These are phyloP conservation scores for Pseudozyma thailandica DNA, from an alignment of 1,284 basidiomycete genomes.

Conservation along the genomic window DNA sequence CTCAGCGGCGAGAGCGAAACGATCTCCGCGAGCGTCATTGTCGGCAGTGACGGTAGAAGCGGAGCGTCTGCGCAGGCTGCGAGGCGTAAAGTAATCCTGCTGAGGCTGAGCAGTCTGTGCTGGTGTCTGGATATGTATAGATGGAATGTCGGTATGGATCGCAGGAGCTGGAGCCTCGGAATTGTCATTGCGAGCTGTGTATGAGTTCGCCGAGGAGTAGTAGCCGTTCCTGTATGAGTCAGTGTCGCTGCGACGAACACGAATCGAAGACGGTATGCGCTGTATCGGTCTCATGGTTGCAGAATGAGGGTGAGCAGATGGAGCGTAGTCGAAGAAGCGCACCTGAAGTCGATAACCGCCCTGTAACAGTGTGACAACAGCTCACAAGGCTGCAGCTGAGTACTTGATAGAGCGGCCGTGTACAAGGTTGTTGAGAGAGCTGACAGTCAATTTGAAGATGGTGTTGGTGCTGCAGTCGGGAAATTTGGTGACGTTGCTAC, in stretches of 20 bases:
- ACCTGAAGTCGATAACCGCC: too few relatives aligned
- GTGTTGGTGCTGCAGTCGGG: too few relatives aligned
- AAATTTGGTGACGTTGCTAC: too few relatives aligned
- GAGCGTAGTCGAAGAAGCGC: background rate
- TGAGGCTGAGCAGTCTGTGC: background rate
- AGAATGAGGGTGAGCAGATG: background rate
- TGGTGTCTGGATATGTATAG: background rate
- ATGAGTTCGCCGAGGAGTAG: slow-evolving; percentile 25
- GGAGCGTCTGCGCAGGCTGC: slow-evolving; percentile 9
- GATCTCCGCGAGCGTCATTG: background rate
- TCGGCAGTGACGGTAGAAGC: slow-evolving; percentile 5
- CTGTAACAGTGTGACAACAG: too few relatives aligned
- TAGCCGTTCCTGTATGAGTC: slow-evolving; percentile 8
- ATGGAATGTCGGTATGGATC: background rate
- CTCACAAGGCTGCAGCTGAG: too few relatives aligned
- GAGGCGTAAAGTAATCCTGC: slow-evolving; percentile 16
- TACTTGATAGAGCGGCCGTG: too few relatives aligned
- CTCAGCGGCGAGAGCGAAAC: slow-evolving; percentile 11
- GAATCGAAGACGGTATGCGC: slow-evolving; percentile 46
- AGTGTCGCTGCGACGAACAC: slow-evolving; percentile 28
- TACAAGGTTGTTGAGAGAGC: too few relatives aligned
- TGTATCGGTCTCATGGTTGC: slow-evolving; percentile 14
- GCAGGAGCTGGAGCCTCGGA: background rate
- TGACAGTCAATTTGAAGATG: too few relatives aligned
- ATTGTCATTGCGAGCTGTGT: background rate